Percentiles rank a stretch among this genome's conserved stretches.
Conservation (phyloP, 202 grass and related monocot species). For the Brachypodium distachyon region DNA sequence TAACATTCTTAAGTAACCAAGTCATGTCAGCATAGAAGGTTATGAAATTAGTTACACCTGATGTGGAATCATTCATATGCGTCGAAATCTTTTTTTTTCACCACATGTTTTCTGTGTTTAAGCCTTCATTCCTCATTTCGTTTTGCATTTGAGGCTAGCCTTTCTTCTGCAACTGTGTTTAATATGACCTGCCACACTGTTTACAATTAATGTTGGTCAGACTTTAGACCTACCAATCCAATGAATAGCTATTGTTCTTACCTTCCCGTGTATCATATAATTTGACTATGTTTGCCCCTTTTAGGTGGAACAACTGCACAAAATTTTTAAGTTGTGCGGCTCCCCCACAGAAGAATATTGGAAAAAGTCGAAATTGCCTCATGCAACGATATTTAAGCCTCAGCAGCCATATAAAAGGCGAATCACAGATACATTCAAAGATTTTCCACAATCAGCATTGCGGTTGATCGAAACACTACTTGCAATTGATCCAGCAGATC, state of each 20-base stretch:
- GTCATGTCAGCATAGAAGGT: not conserved
- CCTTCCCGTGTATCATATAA: not conserved
- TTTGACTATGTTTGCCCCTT: conserved; percentile 14
- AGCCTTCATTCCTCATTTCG: not conserved
- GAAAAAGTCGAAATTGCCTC: conserved; percentile 79
- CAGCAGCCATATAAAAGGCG: conserved; percentile 81
- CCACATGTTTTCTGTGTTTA: not conserved
- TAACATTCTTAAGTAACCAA: not conserved
- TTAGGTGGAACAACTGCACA: conserved; percentile 95
- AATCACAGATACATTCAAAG: conserved; percentile 72
- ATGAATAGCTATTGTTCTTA: conserved; percentile 9
- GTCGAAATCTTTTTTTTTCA: not conserved
- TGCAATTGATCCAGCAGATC: conserved; percentile 78
- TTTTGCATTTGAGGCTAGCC: not conserved
- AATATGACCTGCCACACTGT: conserved; percentile 9
- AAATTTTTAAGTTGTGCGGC: conserved; percentile 89
- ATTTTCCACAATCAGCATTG: conserved; percentile 74
- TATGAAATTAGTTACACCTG: not conserved
- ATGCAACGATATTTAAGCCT: conserved; percentile 89
- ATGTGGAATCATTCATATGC: conserved; percentile 1
- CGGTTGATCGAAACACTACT: conserved; percentile 80
- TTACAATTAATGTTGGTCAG: conserved; percentile 3
- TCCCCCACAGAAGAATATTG: conserved; percentile 91
- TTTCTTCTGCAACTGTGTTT: not conserved
- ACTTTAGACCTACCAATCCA: conserved; percentile 2